These are phyloP conservation scores for Colletotrichum destructivum DNA, from an alignment of 2,329 filamentous ascomycete genomes.

Conservation along the genomic window DNA sequence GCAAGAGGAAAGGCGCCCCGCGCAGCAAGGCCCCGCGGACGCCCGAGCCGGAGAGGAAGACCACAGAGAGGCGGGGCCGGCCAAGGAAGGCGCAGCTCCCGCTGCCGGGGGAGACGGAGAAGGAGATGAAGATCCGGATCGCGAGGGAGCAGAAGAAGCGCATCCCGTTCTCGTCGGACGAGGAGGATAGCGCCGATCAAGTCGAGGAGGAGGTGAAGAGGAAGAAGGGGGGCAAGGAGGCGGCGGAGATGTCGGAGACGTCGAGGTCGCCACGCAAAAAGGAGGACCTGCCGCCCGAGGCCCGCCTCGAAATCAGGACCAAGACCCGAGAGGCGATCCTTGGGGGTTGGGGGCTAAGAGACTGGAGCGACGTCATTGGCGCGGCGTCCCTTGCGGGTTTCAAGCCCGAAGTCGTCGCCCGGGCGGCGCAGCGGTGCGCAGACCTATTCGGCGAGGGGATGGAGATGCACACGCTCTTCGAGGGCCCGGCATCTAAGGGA, in stretches of 20 bases:
- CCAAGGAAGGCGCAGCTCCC: constrained; percentile 58
- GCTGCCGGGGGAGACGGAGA: constrained; percentile 60
- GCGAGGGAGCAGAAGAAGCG: constrained; percentile 55
- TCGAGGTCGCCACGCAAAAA: constrained; percentile 43
- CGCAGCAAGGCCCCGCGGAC: constrained; percentile 36
- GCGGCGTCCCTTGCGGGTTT: constrained; percentile 84
- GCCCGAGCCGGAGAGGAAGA: constrained; percentile 19
- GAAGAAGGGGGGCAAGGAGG: constrained; percentile 16
- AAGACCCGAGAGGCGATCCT: constrained; percentile 47
- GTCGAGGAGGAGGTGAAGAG: constrained; percentile 30
- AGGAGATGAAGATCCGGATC: constrained; percentile 63
- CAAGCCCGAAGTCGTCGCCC: constrained; percentile 73
- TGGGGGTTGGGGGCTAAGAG: constrained; percentile 66
- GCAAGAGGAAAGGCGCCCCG: constrained; percentile 7
- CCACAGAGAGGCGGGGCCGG: constrained; percentile 52
- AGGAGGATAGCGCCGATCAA: constrained; percentile 33
- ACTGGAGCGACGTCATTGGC: constrained; percentile 90
- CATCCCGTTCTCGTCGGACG: constrained; percentile 43
- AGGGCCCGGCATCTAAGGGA: constrained; percentile 46
- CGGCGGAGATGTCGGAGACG: constrained; percentile 2
- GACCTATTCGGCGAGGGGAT: constrained; percentile 82
- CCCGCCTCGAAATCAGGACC: constrained; percentile 40
- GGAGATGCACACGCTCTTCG: constrained; percentile 70
- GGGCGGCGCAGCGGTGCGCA: constrained; percentile 81
- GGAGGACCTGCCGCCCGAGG: constrained; percentile 29